phyloP scores from a whole-genome alignment of 441 rosid species.

The Gossypium trilobum region DNA sequence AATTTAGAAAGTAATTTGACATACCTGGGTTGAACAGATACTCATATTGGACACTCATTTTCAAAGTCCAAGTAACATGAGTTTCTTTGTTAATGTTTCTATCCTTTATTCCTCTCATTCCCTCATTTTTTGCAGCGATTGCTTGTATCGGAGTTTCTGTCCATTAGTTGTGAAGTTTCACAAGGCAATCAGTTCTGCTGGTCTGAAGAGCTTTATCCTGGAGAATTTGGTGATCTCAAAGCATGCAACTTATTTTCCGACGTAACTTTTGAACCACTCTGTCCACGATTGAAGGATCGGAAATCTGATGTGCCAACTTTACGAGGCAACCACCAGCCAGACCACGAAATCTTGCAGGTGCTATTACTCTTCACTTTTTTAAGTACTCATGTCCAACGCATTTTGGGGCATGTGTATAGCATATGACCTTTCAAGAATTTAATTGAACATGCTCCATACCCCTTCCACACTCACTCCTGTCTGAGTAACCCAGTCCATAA shows the following conservation, averaged over 20 bases:
- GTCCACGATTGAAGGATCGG: slow-evolving; percentile 37
- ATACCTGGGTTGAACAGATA: not conserved
- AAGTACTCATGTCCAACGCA: not conserved
- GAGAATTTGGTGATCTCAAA: slow-evolving; percentile 56
- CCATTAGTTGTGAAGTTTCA: slow-evolving; percentile 37
- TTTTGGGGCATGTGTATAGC: not conserved
- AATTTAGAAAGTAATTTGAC: not conserved
- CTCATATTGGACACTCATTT: not conserved
- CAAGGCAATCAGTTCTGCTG: slow-evolving; percentile 31
- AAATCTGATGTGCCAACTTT: slow-evolving; percentile 22
- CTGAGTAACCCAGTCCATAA: too few species aligned
- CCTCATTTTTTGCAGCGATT: slow-evolving; percentile 40
- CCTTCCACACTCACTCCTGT: too few species aligned
- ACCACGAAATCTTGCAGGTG: slow-evolving; percentile 52
- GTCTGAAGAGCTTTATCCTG: slow-evolving; percentile 62
- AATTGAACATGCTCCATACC: not conserved
- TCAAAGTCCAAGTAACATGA: not conserved
- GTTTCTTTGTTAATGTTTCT: not conserved
- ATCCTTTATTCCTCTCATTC: not conserved
- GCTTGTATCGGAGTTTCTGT: slow-evolving; percentile 44
- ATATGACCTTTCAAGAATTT: not conserved
- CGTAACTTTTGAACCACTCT: slow-evolving; percentile 34
- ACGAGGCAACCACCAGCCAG: slow-evolving; percentile 31
- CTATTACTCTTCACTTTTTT: not conserved
- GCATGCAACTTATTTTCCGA: slow-evolving; percentile 39